phyloP scores from a whole-genome alignment of 2,329 filamentous ascomycete genomes.

The Colletotrichum navitas region DNA sequence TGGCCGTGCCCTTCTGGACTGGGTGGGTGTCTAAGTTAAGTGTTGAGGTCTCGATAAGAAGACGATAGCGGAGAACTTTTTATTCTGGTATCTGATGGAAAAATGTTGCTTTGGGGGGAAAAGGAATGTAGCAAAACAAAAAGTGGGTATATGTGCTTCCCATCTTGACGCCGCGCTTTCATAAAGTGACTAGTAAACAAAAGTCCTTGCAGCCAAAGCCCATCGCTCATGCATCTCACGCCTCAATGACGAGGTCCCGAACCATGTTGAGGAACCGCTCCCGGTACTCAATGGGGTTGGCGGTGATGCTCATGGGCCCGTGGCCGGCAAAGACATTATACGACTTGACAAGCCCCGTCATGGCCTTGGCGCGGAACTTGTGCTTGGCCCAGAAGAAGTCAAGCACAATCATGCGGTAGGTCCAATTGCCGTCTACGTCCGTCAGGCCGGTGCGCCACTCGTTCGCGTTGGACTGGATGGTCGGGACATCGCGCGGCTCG shows the following conservation, averaged over 20 bases:
- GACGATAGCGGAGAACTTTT: background rate
- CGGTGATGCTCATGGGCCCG: conserved; percentile 82
- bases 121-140: background rate
- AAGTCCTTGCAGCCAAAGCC: background rate
- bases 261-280: conserved; percentile 65
- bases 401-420: conserved; percentile 75
- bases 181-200: background rate
- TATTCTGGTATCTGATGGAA: background rate
- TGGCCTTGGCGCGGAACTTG: conserved; percentile 72
- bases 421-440: conserved; percentile 73
- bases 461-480: conserved; percentile 46
- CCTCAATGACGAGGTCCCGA: conserved; percentile 55
- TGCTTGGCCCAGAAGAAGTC: conserved; percentile 87
- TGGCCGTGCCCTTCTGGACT: background rate
- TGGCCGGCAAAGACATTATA: conserved; percentile 74
- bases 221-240: conserved; percentile 42
- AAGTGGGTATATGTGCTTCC: background rate
- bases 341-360: conserved; percentile 74
- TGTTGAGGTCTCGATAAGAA: background rate
- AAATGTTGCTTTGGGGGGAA: background rate
- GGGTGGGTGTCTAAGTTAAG: background rate
- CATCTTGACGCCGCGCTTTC: conserved; percentile 10
- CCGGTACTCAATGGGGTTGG: conserved; percentile 76
- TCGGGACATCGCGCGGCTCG: conserved; percentile 54
- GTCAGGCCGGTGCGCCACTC: conserved; percentile 72